Evolutionary conservation across 78 protist species (phyloP), one percentile per base, ranked within the genome.

Genomic region (Mastigamoeba balamuthi): DNA sequence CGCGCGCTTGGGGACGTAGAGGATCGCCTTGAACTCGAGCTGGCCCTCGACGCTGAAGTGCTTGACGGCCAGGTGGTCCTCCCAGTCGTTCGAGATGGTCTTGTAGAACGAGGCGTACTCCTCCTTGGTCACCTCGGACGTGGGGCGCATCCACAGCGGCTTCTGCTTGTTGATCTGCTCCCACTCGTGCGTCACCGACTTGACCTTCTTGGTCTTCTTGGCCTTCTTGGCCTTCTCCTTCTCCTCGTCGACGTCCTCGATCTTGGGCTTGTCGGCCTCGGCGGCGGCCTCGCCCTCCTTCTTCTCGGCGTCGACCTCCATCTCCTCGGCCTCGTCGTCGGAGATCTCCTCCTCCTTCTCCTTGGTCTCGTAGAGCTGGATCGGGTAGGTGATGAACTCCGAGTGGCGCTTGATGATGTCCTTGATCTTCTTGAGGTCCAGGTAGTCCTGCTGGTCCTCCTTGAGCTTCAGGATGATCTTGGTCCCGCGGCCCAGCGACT

Each of bases 71-170:
- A 98, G 86, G 91, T 93, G 99, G 17, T 96, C 97, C 92, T 97
- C 99, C 97, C 98, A 95, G 91, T 98, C 99, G 93, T 96, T 96
- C 73, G 94, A 79, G 77, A 95, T 76, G 52, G 94, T 69, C 95
- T 97, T 96, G 98, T 97, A 99, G 98, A 99, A 99, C n/a, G 91
- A 64, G 64, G 91, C 91, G 89, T 99, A 99, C 74, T 99, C 99
- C 79, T 97, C 99, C 81, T 92, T 88, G 78, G 97, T 94, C 67
- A 96, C 83, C 23, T 94, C 98, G 43, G 89, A 86, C 53, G 99
- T 96, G 76, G 80, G 76, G 76, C 97, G 89, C 17, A 95, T 92
- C 99, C 99, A 99, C 85, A 99, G 63, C 75, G 99, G 99, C 93
- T 93, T 94, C 92, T 90, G 94, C 86, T 91, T 94, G 99, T 99